phyloP scores from a whole-genome alignment of 78 protist genomes.

The Ministeria vibrans region DNA sequence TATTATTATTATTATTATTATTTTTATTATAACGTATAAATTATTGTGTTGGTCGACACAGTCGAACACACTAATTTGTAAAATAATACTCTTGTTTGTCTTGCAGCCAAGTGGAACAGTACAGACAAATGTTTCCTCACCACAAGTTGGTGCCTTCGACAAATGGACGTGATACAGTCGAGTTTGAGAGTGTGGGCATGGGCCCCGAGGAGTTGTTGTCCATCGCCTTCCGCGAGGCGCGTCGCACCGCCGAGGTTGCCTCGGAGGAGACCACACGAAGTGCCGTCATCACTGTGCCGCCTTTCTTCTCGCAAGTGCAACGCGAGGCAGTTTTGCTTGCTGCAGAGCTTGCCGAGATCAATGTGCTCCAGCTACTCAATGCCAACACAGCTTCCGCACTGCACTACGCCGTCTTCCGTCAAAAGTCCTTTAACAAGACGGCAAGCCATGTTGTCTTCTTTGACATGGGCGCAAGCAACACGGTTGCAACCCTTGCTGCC shows the following conservation, averaged over 20 bases:
- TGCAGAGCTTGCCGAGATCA: constrained; percentile 50
- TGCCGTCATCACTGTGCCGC: constrained; percentile 60
- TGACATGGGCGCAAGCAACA: constrained; percentile 58
- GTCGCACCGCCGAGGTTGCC: constrained; percentile 18
- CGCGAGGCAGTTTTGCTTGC: constrained; percentile 66
- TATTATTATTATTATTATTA: too few relatives aligned
- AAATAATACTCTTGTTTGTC: too few relatives aligned
- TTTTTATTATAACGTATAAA: too few relatives aligned
- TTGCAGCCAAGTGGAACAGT: neutral
- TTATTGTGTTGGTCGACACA: too few relatives aligned
- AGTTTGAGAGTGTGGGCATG: neutral
- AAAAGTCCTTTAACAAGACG: neutral
- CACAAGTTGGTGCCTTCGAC: neutral
- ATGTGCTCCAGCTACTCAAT: constrained; percentile 36
- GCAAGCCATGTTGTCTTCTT: constrained; percentile 40
- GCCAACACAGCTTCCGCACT: constrained; percentile 18
- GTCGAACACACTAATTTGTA: too few relatives aligned
- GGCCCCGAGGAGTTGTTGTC: constrained; percentile 39
- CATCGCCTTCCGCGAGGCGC: constrained; percentile 21
- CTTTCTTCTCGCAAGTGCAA: constrained; percentile 41
- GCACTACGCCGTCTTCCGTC: neutral
- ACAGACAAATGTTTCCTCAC: neutral
- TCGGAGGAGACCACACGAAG: constrained; percentile 15
- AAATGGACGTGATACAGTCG: neutral
- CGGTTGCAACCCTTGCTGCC: constrained; percentile 35